Percentiles rank a stretch among this genome's conserved stretches.
phyloP scores from a whole-genome alignment of 805 yeast species.

The Schwanniomyces yamadae region DNA sequence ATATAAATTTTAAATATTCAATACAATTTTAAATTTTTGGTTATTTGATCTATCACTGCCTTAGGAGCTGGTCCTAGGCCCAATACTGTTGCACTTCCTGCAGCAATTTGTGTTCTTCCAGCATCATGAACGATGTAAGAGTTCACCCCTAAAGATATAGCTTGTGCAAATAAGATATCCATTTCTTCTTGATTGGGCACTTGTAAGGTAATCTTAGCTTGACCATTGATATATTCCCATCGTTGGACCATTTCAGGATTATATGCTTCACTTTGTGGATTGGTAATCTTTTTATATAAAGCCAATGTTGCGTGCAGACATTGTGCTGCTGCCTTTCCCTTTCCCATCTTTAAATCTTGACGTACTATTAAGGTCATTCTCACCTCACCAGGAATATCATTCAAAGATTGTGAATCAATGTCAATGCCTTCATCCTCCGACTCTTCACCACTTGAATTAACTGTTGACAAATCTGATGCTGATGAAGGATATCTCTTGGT shows the following conservation, averaged over 20 bases:
- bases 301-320: slow-evolving; percentile 97
- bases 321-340: slow-evolving; percentile 97
- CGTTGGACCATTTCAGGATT: slow-evolving; percentile 64
- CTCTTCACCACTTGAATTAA: slow-evolving; percentile 19
- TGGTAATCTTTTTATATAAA: slow-evolving; percentile 68
- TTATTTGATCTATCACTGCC: slow-evolving; percentile 71
- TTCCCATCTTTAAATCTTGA: slow-evolving; percentile 85
- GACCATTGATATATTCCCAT: slow-evolving; percentile 81
- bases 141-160: slow-evolving; percentile 75
- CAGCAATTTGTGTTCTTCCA: slow-evolving; percentile 94
- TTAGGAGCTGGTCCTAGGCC: slow-evolving; percentile 98
- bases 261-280: slow-evolving; percentile 49
- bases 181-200: slow-evolving; percentile 66
- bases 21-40: slow-evolving; percentile 75
- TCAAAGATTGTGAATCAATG: slow-evolving; percentile 58
- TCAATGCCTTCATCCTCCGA: slow-evolving; percentile 54
- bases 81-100: slow-evolving; percentile 94
- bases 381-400: slow-evolving; percentile 74
- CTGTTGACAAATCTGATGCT: slow-evolving; percentile 1
- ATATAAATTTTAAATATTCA: too few species aligned
- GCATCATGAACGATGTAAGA: slow-evolving; percentile 89
- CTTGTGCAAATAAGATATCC: slow-evolving; percentile 76
- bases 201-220: slow-evolving; percentile 89
- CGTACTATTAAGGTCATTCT: slow-evolving; percentile 87
- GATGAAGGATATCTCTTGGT: neutral